Percentiles rank a stretch among this genome's conserved stretches.
These are phyloP conservation scores for Edaphochlamys debaryana DNA, from an alignment of 139 green algal genomes.

Conservation along the genomic window DNA sequence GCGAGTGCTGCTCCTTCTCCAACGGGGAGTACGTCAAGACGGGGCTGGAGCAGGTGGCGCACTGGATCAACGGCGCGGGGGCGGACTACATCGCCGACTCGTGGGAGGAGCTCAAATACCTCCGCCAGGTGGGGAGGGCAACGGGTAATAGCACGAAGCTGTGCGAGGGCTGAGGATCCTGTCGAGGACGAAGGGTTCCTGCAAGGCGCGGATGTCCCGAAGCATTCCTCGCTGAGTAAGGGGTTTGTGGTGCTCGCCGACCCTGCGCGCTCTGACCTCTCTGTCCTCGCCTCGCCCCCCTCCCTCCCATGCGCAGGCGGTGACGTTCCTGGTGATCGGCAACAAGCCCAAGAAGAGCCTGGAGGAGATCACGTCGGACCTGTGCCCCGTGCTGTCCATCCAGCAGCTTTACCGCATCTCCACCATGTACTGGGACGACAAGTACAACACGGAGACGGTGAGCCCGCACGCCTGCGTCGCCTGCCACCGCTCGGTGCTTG, in stretches of 20 bases:
- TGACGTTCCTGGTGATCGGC: conserved; percentile 97
- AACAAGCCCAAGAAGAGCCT: conserved; percentile 98
- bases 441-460: conserved; percentile 98
- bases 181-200: no score
- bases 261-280: no score
- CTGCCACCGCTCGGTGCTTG: conserved; percentile 52
- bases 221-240: no score
- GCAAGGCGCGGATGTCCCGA: no score
- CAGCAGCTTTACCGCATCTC: conserved; percentile 99
- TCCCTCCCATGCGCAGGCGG: conserved; percentile 67
- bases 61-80: conserved; percentile 87
- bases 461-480: no score
- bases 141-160: no score
- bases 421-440: conserved; percentile 99
- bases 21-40: conserved; percentile 99
- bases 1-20: conserved; percentile 99
- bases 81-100: conserved; percentile 84
- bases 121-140: conserved; percentile 85
- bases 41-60: conserved; percentile 93
- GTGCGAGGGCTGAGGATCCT: no score
- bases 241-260: no score
- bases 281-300: neutral
- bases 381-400: conserved; percentile 93
- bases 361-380: conserved; percentile 95
- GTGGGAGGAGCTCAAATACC: conserved; percentile 96